Evolutionary conservation across 2,329 filamentous ascomycete genomes (phyloP), one percentile per base, ranked within the genome.

Genomic region (Cladosporium halotolerans): DNA sequence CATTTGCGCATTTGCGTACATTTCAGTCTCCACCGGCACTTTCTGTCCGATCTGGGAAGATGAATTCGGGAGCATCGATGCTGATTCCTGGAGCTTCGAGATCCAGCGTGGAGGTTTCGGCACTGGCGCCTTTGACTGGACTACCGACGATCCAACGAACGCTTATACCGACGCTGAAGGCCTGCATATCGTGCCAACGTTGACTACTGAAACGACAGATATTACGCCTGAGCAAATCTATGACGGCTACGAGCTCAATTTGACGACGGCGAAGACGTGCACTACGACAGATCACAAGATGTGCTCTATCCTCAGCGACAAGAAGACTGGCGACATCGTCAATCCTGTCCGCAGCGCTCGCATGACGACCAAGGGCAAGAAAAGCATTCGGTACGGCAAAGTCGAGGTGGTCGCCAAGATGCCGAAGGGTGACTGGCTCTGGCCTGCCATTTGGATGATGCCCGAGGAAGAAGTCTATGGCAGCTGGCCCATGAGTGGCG

Each of bases 381-480:
- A 81, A 9, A 79, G 73, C 11, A 86, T 92, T 73, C 87, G 82
- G 70, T 92, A 88, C 64, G 88, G 88, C 45, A 84, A 86, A 40
- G 78, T 92, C 46, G 86, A 92, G 66, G 87, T 92, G 3, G 82
- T 79, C 1, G 88, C 88, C 32, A 85, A 84, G 69, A 72, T 91
- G 32, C 86, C 88, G 4, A 68, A 75, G 45, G 88, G 88, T 49
- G 87, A 91, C 71, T 92, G 88, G 88, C 77, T 92, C 10, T 91
- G 88, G 88, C 88, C 88, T 3, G 86, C 86, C 14, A 91, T 92
- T 64, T 89, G 86, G 85, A 87, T 92, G 85, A 76, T 92, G 75
- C 88, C 88, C 1, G 81, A 81, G 43, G 74, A 83, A 31, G 77
- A 82, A 43, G 81, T 73, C 0, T 92, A 92, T 65, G 88, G 88